Evolutionary conservation across 257 asterid species (phyloP).

Genomic region (Hygrophila difformis): DNA sequence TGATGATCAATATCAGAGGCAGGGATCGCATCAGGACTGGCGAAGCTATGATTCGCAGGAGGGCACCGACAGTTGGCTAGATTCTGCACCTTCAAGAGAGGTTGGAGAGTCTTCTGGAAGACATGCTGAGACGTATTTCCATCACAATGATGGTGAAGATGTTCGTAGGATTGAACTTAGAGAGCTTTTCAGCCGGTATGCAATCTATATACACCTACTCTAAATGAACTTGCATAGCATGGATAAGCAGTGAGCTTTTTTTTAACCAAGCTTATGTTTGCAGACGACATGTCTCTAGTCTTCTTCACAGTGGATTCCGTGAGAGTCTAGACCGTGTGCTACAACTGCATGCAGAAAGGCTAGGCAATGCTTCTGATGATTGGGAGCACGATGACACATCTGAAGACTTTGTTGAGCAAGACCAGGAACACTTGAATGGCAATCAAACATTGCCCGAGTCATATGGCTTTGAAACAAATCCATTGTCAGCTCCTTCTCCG

Average conservation of each 20-base stretch:
- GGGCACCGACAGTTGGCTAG: slow-evolving; percentile 61
- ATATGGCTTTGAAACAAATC: slow-evolving; percentile 27
- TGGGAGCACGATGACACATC: slow-evolving; percentile 46
- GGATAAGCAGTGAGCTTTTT: not conserved
- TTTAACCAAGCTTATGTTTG: slow-evolving; percentile 11
- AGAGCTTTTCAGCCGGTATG: slow-evolving; percentile 79
- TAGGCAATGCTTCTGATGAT: slow-evolving; percentile 44
- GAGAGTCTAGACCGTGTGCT: slow-evolving; percentile 61
- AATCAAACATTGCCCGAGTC: slow-evolving; percentile 23
- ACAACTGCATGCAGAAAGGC: slow-evolving; percentile 66
- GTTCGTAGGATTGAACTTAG: slow-evolving; percentile 55
- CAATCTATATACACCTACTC: not conserved
- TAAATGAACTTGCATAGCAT: not conserved
- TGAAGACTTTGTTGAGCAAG: slow-evolving; percentile 31
- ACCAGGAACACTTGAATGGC: slow-evolving; percentile 30
- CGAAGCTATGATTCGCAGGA: slow-evolving; percentile 46
- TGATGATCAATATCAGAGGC: slow-evolving; percentile 26
- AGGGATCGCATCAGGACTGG: slow-evolving; percentile 49
- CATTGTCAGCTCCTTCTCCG: slow-evolving; percentile 24
- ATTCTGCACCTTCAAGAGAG: slow-evolving; percentile 49
- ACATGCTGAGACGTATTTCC: slow-evolving; percentile 33
- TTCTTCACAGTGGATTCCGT: slow-evolving; percentile 74
- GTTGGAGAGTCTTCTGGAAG: slow-evolving; percentile 32
- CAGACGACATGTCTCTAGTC: slow-evolving; percentile 86
- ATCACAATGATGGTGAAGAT: slow-evolving; percentile 46